These are phyloP conservation scores for Sicyos baderoa DNA, from an alignment of 306 rosid genomes.

Conservation along the genomic window DNA sequence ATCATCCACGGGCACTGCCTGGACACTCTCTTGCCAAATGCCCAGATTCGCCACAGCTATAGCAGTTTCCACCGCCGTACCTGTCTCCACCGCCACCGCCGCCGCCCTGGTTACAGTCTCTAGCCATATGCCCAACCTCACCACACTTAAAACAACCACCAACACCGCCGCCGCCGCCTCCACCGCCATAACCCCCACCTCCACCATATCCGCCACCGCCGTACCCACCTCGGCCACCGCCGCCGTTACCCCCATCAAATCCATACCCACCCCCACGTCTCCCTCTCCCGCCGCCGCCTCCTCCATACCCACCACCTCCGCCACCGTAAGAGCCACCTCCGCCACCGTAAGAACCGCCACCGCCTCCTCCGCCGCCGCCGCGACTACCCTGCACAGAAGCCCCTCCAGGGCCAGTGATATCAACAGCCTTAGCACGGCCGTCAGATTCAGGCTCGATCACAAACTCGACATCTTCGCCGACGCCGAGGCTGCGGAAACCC, in stretches of 20 bases:
- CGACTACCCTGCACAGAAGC: constrained; percentile 52
- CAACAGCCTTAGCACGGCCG: constrained; percentile 79
- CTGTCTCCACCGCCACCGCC: constrained; percentile 18
- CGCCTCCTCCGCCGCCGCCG: constrained; percentile 38
- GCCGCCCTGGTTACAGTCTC: constrained; percentile 39
- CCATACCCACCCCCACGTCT: constrained; percentile 32
- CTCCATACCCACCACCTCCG: constrained; percentile 17
- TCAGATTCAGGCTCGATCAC: constrained; percentile 42
- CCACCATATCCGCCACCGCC: constrained; percentile 32
- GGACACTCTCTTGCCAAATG: constrained; percentile 58
- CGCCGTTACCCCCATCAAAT: constrained; percentile 21
- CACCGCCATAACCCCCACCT: constrained; percentile 22
- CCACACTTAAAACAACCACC: constrained; percentile 49
- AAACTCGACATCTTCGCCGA: constrained; percentile 71
- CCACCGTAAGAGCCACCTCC: too few relatives aligned
- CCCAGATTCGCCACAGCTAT: constrained; percentile 46
- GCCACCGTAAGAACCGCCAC: constrained; percentile 27
- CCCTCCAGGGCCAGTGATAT: constrained; percentile 66
- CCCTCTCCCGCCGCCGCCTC: constrained; percentile 23
- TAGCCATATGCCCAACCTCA: constrained; percentile 29
- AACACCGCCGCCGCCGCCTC: constrained; percentile 27
- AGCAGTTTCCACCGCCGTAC: constrained; percentile 29
- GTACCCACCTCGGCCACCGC: constrained; percentile 23
- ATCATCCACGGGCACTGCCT: constrained; percentile 30
- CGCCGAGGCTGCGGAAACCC: constrained; percentile 71